Evolutionary conservation across 2,329 filamentous ascomycete genomes (phyloP).

Genomic region (Venturia aucupariae): DNA sequence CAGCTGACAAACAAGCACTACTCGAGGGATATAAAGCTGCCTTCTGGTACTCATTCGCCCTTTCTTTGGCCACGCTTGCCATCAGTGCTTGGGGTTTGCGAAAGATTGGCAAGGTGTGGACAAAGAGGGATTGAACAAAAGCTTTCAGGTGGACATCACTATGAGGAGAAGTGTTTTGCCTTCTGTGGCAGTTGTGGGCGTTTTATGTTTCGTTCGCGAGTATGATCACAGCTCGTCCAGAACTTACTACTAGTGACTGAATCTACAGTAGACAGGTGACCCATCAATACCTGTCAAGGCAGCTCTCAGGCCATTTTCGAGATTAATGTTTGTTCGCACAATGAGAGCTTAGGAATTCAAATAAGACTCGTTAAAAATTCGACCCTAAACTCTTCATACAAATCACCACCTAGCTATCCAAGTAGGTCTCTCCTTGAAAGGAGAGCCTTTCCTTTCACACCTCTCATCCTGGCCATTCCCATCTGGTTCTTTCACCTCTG

Average conservation of each 20-base stretch:
- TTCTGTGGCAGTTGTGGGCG: not conserved
- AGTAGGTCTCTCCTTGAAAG: not conserved
- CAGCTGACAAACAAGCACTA: conserved; percentile 18
- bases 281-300: too few species aligned
- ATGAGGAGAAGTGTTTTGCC: too few species aligned
- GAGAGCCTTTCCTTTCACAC: not conserved
- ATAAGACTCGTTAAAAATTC: too few species aligned
- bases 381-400: too few species aligned
- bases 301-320: too few species aligned
- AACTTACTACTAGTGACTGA: too few species aligned
- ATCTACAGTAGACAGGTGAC: too few species aligned
- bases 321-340: too few species aligned
- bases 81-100: conserved; percentile 33
- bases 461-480: not conserved
- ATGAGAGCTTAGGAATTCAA: too few species aligned
- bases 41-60: too few species aligned
- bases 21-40: conserved; percentile 34
- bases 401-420: not conserved
- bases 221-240: too few species aligned
- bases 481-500: not conserved
- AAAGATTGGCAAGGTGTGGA: conserved; percentile 35
- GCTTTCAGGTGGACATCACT: too few species aligned
- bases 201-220: not conserved
- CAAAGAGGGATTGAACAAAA: conserved; percentile 26
- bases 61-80: conserved; percentile 24